phyloP scores from a whole-genome alignment of 306 rosid species.

The Quillaja saponaria region DNA sequence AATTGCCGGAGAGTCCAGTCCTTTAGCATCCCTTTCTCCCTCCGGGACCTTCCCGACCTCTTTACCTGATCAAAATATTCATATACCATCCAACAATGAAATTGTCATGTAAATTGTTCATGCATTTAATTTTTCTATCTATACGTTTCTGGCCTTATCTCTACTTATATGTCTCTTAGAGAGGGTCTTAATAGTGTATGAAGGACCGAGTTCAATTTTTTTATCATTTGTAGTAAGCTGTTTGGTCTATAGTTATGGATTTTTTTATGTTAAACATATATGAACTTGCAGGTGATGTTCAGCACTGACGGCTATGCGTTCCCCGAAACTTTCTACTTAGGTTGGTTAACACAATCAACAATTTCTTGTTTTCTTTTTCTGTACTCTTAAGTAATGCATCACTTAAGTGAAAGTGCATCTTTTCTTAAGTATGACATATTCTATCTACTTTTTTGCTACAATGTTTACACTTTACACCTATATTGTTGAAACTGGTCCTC shows the following conservation, averaged over 20 bases:
- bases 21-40: slow-evolving; percentile 8
- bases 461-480: slow-evolving; percentile 3
- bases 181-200: too few species aligned
- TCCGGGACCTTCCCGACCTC: neutral
- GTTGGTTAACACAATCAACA: slow-evolving; percentile 41
- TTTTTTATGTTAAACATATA: slow-evolving; percentile 25
- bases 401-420: slow-evolving; percentile 7
- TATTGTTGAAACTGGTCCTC: too few species aligned
- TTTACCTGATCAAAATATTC: neutral
- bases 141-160: too few species aligned
- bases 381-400: slow-evolving; percentile 10
- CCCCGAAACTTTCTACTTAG: slow-evolving; percentile 89
- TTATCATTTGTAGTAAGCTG: neutral
- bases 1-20: too few species aligned
- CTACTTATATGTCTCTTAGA: too few species aligned
- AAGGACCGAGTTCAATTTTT: neutral
- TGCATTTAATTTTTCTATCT: slow-evolving; percentile 13
- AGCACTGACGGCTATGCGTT: slow-evolving; percentile 79
- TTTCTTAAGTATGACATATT: neutral
- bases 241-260: slow-evolving; percentile 14
- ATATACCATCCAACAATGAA: slow-evolving; percentile 6
- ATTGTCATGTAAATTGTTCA: slow-evolving; percentile 2
- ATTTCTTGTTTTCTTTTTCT: slow-evolving; percentile 7
- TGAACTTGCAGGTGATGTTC: slow-evolving; percentile 86
- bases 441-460: slow-evolving; percentile 13